These are phyloP conservation scores for Citrus cavaleriei DNA, from an alignment of 345 rosid genomes.

Conservation along the genomic window DNA sequence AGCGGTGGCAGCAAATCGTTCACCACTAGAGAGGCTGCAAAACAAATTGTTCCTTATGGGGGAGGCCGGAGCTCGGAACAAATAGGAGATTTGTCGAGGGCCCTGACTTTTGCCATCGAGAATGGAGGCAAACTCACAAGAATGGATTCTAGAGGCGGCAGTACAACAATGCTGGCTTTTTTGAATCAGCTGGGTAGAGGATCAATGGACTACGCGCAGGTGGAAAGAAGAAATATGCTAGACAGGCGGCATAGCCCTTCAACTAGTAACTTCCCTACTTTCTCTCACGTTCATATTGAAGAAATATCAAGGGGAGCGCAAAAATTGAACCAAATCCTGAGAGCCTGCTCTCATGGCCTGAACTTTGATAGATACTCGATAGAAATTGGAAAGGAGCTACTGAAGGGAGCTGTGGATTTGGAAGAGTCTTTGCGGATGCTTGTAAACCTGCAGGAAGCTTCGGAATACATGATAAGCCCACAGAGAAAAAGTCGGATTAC, in stretches of 20 bases:
- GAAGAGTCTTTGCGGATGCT: conserved; percentile 82
- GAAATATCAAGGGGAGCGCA: conserved; percentile 79
- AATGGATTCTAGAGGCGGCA: conserved; percentile 50
- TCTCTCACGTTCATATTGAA: conserved; percentile 64
- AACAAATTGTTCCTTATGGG: conserved; percentile 53
- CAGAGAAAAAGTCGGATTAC: conserved; percentile 54
- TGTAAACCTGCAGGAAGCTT: conserved; percentile 69
- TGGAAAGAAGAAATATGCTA: conserved; percentile 35
- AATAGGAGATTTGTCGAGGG: conserved; percentile 57
- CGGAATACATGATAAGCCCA: conserved; percentile 43
- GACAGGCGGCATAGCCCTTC: conserved; percentile 28
- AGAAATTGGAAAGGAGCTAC: conserved; percentile 66
- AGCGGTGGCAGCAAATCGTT: conserved; percentile 32
- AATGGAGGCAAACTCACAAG: conserved; percentile 65
- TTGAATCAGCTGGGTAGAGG: conserved; percentile 59
- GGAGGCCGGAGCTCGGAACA: conserved; percentile 42
- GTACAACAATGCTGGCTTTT: conserved; percentile 48
- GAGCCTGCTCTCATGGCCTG: conserved; percentile 59
- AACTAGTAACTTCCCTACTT: conserved; percentile 38
- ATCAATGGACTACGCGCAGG: conserved; percentile 36
- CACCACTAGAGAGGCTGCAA: conserved; percentile 30
- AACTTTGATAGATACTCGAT: conserved; percentile 63
- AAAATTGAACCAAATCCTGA: conserved; percentile 69
- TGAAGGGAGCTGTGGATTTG: conserved; percentile 79
- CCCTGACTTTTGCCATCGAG: conserved; percentile 67